Evolutionary conservation across 306 rosid genomes (phyloP).

Genomic region (Styphnolobium japonicum): DNA sequence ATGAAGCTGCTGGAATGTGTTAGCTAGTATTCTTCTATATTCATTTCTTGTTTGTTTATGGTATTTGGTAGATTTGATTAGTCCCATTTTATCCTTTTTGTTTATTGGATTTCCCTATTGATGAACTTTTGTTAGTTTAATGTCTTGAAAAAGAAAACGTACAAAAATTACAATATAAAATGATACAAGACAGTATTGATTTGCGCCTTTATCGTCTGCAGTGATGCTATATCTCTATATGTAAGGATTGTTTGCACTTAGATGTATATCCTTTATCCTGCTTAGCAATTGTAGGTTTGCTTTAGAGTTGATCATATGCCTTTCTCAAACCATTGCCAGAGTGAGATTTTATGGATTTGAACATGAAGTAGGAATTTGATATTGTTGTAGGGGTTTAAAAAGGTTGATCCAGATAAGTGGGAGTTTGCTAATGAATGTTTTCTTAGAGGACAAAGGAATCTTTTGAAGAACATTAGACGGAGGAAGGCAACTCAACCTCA

Average conservation of each 20-base stretch:
- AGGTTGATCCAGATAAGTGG: conserved; percentile 84
- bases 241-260: neutral
- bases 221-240: neutral
- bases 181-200: neutral
- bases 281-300: neutral
- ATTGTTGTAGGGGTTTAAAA: conserved; percentile 72
- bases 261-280: neutral
- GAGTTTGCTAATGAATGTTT: conserved; percentile 91
- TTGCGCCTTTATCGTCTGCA: neutral
- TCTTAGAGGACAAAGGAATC: conserved; percentile 73
- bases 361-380: conserved; percentile 30
- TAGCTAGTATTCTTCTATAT: neutral
- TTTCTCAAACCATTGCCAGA: neutral
- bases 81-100: conserved; percentile 5
- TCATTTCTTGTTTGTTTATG: neutral
- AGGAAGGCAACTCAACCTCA: conserved; percentile 49
- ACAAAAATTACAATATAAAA: neutral
- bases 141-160: conserved; percentile 18
- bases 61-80: neutral
- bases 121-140: conserved; percentile 21
- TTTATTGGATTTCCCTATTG: conserved; percentile 12
- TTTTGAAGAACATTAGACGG: conserved; percentile 71
- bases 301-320: neutral
- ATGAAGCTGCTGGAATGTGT: conserved; percentile 24
- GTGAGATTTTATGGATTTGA: conserved; percentile 1